Evolutionary conservation across 208 protist genomes (phyloP), one percentile per base, ranked within the genome.

Genomic region (Angomonas ambiguus): DNA sequence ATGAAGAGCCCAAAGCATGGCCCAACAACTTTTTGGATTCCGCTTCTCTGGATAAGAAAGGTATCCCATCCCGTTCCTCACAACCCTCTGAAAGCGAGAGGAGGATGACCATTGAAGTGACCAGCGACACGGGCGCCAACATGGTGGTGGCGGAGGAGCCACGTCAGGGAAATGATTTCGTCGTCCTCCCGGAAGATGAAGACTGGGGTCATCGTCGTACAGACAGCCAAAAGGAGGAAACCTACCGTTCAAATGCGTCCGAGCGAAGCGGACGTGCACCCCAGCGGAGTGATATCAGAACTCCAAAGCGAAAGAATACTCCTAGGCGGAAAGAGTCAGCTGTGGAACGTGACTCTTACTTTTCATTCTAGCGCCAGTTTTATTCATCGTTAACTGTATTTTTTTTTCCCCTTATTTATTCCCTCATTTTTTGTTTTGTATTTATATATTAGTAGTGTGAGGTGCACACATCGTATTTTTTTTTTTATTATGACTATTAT

Each of bases 21-120:
- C 76, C 76, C 0, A 53, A 30, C 20, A 65, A 73, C 45, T 81
- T 81, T 49, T 31, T 77, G 13, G 67, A 64, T 51, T 13, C 65
- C 0, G 70, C 76, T 10, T 69, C 71, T 2, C 41, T 82, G 57
- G 72, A 78, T 24, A 82, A 78, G 77, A 82, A 82, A 38, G 72
- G 77, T 4, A 49, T 32, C 27, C 77, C 77, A 18, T 35, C 61
- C 22, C 51, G 72, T 10, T 59, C 77, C 20, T 51, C 68, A 0
- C 65, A 78, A 31, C 66, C 56, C 33, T 62, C 56, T 10, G 56
- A 42, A 53, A 53, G 45, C 6, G 56, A 34, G 31, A 27, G 24
- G 30, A 31, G 56, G 20, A 30, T 59, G 53, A 59, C 53, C 28
- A 59, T 59, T n/a, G 53, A 59, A 13, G 28, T 38, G n/a, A 16